Conservation (phyloP, 169 alveolate genomes). For the Nephromyces sp. region DNA sequence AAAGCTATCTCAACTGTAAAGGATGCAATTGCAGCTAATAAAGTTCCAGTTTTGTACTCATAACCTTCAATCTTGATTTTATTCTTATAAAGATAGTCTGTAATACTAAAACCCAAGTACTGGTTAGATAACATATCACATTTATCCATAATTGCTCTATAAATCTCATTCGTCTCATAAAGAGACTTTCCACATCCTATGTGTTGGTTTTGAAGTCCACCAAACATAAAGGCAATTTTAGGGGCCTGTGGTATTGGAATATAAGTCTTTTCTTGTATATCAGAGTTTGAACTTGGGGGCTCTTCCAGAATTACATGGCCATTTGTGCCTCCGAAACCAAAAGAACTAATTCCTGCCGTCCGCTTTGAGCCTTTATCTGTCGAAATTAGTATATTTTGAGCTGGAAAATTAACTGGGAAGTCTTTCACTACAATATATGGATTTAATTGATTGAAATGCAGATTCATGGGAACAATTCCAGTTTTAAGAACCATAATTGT, state of each 20-base stretch:
- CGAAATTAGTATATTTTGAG: conserved; percentile 23
- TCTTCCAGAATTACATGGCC: conserved; percentile 54
- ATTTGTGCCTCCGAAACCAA: conserved; percentile 62
- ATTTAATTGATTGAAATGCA: conserved; percentile 50
- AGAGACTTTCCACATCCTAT: conserved; percentile 43
- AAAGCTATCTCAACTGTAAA: conserved; percentile 57
- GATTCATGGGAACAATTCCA: conserved; percentile 54
- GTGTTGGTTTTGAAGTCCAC: conserved; percentile 43
- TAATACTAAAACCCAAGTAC: too few species aligned
- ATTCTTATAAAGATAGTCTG: conserved; percentile 35
- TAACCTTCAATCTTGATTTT: conserved; percentile 2
- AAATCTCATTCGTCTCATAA: conserved; percentile 47
- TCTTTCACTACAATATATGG: conserved; percentile 60
- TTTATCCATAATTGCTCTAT: conserved; percentile 42
- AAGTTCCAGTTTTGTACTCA: conserved; percentile 18
- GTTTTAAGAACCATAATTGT: conserved; percentile 42
- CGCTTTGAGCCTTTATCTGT: conserved; percentile 10
- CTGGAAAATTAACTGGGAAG: conserved; percentile 46
- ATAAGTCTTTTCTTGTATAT: conserved; percentile 6
- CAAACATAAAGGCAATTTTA: conserved; percentile 40
- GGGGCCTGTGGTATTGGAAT: conserved; percentile 22
- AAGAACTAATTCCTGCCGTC: conserved; percentile 50
- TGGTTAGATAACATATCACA: conserved; percentile 45
- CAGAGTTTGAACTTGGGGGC: conserved; percentile 12
- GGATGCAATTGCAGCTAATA: conserved; percentile 39